These are phyloP conservation scores for Alternaria longipes DNA, from an alignment of 2,329 filamentous ascomycete genomes.

Conservation along the genomic window DNA sequence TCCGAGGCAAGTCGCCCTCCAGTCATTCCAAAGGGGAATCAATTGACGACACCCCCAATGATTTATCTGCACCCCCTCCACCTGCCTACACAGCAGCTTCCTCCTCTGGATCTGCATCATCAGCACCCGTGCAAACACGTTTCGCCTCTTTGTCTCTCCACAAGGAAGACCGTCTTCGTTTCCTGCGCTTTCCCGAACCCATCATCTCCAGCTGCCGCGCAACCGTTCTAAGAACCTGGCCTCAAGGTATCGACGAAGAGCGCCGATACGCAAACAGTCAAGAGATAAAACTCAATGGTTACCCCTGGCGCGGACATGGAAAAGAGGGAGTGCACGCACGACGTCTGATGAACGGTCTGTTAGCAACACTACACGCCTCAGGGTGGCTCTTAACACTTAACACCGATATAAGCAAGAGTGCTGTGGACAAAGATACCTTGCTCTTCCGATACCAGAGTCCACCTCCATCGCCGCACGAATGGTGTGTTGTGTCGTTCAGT, in stretches of 20 bases:
- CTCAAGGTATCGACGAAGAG: constrained; percentile 43
- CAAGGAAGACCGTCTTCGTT: constrained; percentile 39
- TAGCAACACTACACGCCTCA: constrained; percentile 30
- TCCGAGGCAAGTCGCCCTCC: constrained; percentile 23
- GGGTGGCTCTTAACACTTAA: constrained; percentile 53
- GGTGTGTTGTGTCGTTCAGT: constrained; percentile 51
- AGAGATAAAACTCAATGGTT: constrained; percentile 51
- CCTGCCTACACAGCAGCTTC: constrained; percentile 14
- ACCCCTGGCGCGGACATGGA: constrained; percentile 46
- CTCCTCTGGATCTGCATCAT: constrained; percentile 18
- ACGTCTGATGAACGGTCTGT: constrained; percentile 43
- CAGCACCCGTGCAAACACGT: constrained; percentile 26
- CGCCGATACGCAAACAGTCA: constrained; percentile 44
- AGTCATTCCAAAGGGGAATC: constrained; percentile 22
- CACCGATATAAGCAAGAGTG: constrained; percentile 49
- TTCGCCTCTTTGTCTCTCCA: constrained; percentile 40
- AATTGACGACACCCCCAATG: constrained; percentile 7
- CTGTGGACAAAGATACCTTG: constrained; percentile 41
- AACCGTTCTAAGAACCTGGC: constrained; percentile 36
- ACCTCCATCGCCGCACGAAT: constrained; percentile 48
- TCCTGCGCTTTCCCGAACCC: constrained; percentile 47
- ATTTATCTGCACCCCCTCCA: constrained; percentile 14
- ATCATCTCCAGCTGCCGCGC: constrained; percentile 40
- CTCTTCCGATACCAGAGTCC: constrained; percentile 51
- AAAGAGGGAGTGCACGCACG: constrained; percentile 43